Conservation (phyloP, 225 moss, liverwort and hornwort species). For the Takakia lepidozioides region DNA sequence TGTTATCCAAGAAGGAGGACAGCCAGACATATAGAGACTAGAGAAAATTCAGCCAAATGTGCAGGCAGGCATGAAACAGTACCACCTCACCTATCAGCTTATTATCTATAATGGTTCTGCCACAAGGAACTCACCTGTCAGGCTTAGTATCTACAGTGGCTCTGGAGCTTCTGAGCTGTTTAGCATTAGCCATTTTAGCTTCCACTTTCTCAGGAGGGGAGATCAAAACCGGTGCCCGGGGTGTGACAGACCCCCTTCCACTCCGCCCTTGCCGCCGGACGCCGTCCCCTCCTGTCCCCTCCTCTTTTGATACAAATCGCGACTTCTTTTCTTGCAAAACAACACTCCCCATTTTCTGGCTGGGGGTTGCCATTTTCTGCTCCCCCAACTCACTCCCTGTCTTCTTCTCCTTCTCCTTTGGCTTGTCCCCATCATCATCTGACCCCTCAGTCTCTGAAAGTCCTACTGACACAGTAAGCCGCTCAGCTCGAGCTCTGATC, state of each 20-base stretch:
- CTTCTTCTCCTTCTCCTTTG: constrained; percentile 73
- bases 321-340: constrained; percentile 50
- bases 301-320: constrained; percentile 49
- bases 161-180: constrained; percentile 66
- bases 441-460: constrained; percentile 71
- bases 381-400: constrained; percentile 53
- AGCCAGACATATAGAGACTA: too few species aligned
- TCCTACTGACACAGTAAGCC: constrained; percentile 41
- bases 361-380: constrained; percentile 33
- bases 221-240: constrained; percentile 49
- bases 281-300: constrained; percentile 71
- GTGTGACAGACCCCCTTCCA: constrained; percentile 68
- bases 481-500: constrained; percentile 50
- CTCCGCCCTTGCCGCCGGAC: constrained; percentile 93
- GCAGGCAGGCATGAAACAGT: too few species aligned
- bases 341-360: constrained; percentile 61
- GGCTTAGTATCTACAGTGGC: constrained; percentile 47
- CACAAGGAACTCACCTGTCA: constrained; percentile 31
- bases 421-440: constrained; percentile 65
- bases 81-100: too few species aligned
- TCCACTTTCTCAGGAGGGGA: constrained; percentile 66
- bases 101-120: too few species aligned
- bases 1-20: too few species aligned
- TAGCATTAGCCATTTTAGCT: constrained; percentile 39
- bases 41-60: too few species aligned